Evolutionary conservation across 2,329 filamentous ascomycete species (phyloP).

Genomic region (Ustulina deusta): DNA sequence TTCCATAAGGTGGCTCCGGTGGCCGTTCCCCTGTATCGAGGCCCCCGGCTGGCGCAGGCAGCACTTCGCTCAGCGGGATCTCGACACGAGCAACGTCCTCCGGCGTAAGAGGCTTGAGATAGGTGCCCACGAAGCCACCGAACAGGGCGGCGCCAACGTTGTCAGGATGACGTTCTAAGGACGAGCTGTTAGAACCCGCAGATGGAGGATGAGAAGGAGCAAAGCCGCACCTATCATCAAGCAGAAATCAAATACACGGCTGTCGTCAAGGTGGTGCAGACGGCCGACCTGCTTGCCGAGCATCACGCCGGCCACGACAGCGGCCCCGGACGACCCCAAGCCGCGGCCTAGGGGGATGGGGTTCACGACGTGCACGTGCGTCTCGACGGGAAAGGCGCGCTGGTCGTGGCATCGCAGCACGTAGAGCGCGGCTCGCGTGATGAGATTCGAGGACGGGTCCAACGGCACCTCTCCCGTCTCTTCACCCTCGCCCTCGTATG

Average conservation of each 20-base stretch:
- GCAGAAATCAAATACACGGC: constrained; percentile 92
- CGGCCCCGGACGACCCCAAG: constrained; percentile 93
- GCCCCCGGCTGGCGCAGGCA: constrained; percentile 90
- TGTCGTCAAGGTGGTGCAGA: constrained; percentile 77
- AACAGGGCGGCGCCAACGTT: constrained; percentile 96
- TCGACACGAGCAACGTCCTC: constrained; percentile 91
- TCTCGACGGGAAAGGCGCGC: constrained; percentile 84
- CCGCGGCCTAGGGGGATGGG: constrained; percentile 93
- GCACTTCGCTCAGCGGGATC: constrained; percentile 92
- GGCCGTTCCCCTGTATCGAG: constrained; percentile 88
- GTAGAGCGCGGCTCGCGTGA: constrained; percentile 94
- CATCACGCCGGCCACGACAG: constrained; percentile 94
- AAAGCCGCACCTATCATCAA: constrained; percentile 83
- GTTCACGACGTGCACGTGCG: constrained; percentile 94
- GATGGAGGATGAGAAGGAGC: not conserved
- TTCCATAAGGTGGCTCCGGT: constrained; percentile 88
- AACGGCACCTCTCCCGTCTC: constrained; percentile 80
- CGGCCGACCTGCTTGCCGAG: constrained; percentile 89
- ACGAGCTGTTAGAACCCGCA: constrained; percentile 2
- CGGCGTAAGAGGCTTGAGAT: constrained; percentile 89
- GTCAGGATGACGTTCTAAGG: constrained; percentile 83
- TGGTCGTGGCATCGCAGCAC: constrained; percentile 92
- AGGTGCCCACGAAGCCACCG: constrained; percentile 96
- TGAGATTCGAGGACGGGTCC: constrained; percentile 87
- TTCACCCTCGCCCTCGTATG: constrained; percentile 86